Conservation (phyloP, 306 rosid species). For the Biancaea sappan region DNA sequence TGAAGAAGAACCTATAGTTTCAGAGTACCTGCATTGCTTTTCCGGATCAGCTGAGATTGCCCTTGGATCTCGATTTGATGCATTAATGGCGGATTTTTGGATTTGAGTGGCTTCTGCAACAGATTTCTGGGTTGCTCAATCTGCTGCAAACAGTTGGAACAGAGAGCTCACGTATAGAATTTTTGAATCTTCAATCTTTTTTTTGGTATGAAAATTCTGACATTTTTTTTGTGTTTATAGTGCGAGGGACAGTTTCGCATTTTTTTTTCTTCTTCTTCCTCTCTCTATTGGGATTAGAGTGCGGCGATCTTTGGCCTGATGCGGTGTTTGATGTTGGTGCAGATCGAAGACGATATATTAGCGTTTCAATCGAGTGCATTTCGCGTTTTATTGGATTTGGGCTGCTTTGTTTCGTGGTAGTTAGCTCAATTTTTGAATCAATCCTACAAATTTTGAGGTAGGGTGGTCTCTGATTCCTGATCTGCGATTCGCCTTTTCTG, state of each 20-base stretch:
- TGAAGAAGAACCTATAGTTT: background rate
- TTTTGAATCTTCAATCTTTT: background rate
- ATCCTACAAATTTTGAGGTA: background rate
- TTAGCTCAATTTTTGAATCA: background rate
- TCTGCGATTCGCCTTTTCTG: background rate
- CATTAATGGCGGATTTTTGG: background rate
- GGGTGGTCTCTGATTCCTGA: background rate
- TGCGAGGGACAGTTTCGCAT: background rate
- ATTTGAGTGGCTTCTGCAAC: background rate
- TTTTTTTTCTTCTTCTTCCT: too few relatives aligned
- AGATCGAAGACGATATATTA: background rate
- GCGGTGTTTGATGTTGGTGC: background rate
- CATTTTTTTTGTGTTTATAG: background rate
- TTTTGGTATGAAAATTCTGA: background rate
- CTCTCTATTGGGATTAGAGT: background rate
- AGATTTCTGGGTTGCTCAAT: background rate
- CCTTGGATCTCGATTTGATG: slow-evolving; percentile 18
- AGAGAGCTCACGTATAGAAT: background rate
- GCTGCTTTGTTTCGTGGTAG: background rate
- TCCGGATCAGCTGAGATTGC: background rate
- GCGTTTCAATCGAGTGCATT: background rate
- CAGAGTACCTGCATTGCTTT: background rate
- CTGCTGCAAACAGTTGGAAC: background rate
- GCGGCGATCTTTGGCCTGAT: background rate
- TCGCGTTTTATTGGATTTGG: background rate